Evolutionary conservation across 1,139 yeast genomes (phyloP).

Genomic region (Suhomyces panamericanus): DNA sequence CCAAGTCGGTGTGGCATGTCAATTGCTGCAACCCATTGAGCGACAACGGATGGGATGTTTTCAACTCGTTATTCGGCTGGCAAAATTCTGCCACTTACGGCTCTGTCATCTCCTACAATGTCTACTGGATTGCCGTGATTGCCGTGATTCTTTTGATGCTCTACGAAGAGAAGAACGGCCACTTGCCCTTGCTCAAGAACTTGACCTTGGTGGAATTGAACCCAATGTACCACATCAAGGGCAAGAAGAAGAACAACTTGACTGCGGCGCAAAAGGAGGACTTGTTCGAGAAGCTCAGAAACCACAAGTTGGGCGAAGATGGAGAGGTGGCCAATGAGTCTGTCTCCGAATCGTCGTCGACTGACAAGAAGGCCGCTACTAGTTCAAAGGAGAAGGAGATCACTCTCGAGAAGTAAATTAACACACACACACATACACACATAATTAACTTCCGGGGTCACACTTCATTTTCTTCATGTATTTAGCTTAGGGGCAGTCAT

Average conservation of each 20-base stretch:
- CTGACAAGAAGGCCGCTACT: constrained; percentile 8
- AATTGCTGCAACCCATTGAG: constrained; percentile 92
- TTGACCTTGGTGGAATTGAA: constrained; percentile 22
- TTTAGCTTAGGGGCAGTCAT: constrained; percentile 4
- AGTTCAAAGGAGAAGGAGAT: constrained; percentile 5
- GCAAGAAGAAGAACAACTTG: constrained; percentile 26
- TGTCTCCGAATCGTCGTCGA: constrained; percentile 9
- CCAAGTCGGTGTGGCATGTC: constrained; percentile 88
- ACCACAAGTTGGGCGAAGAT: constrained; percentile 12
- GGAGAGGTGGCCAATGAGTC: constrained; percentile 13
- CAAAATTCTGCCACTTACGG: constrained; percentile 31
- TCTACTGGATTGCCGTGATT: constrained; percentile 26
- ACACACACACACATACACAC: constrained; percentile 9
- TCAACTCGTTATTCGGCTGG: constrained; percentile 62
- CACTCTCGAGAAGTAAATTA: constrained; percentile 1
- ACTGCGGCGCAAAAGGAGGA: constrained; percentile 20
- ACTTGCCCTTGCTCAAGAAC: constrained; percentile 25
- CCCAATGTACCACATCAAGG: constrained; percentile 29
- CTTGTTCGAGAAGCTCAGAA: constrained; percentile 23
- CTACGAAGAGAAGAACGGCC: constrained; percentile 28
- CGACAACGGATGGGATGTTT: constrained; percentile 91
- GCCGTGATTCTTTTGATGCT: constrained; percentile 20
- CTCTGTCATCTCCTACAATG: constrained; percentile 27
- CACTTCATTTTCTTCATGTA: neutral
- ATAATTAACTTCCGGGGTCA: constrained; percentile 8